A percentile compares a stretch with the other conserved stretches of the same genome.
Conservation (phyloP, 192 early-diverging fungal genomes). For the Backusella circina region DNA sequence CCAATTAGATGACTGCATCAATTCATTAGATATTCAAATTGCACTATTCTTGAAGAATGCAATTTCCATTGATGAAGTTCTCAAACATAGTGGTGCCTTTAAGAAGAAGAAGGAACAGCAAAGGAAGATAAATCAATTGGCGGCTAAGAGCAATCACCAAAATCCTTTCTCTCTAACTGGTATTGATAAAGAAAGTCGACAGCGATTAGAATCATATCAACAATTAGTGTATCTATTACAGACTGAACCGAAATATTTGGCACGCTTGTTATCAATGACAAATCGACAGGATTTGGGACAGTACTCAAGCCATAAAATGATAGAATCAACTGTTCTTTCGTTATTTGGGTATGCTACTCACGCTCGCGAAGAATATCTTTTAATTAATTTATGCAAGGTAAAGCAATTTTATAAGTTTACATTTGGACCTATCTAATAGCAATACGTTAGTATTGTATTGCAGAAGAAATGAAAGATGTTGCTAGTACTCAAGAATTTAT, state of each 20-base stretch:
- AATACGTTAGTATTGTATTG: slow-evolving; percentile 57
- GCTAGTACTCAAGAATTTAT: slow-evolving; percentile 87
- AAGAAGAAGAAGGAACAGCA: slow-evolving; percentile 45
- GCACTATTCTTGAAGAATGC: slow-evolving; percentile 93
- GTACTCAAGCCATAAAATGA: slow-evolving; percentile 66
- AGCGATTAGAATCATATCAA: slow-evolving; percentile 79
- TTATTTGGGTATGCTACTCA: slow-evolving; percentile 98
- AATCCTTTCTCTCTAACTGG: slow-evolving; percentile 68
- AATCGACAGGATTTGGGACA: slow-evolving; percentile 73
- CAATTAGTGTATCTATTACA: slow-evolving; percentile 96
- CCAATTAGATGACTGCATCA: slow-evolving; percentile 71
- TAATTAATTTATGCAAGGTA: slow-evolving; percentile 91
- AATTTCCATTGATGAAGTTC: slow-evolving; percentile 94
- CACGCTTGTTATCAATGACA: slow-evolving; percentile 83
- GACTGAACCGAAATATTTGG: slow-evolving; percentile 92
- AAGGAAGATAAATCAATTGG: slow-evolving; percentile 40
- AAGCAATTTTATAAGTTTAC: not conserved
- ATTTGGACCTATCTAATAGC: not conserved
- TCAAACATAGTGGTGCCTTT: slow-evolving; percentile 33
- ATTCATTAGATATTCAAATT: slow-evolving; percentile 93
- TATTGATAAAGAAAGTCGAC: slow-evolving; percentile 80
- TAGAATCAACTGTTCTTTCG: slow-evolving; percentile 90
- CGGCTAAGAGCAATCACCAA: not conserved
- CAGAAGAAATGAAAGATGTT: slow-evolving; percentile 88
- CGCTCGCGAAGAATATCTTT: slow-evolving; percentile 90